Conservation (phyloP, 1,284 basidiomycete species). For the Fomitopsis palustris region DNA sequence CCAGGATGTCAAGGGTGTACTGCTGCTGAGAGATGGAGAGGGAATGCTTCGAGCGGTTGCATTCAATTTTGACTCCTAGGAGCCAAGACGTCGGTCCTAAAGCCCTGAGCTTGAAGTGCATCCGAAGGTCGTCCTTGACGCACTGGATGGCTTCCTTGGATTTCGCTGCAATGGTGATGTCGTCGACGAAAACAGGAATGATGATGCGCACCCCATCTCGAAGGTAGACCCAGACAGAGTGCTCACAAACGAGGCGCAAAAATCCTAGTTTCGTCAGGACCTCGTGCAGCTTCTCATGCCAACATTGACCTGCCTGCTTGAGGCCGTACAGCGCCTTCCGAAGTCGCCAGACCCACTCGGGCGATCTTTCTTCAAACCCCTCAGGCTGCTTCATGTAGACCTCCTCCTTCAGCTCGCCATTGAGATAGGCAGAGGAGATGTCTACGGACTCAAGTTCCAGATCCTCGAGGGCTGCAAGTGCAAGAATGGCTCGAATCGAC, state of each 20-base stretch:
- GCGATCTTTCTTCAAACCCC: constrained; percentile 25
- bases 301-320: constrained; percentile 18
- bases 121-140: too few species aligned
- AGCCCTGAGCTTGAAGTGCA: too few species aligned
- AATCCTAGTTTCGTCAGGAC: constrained; percentile 7
- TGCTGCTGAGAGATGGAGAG: too few species aligned
- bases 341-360: constrained; percentile 27
- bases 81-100: too few species aligned
- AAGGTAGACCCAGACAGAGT: constrained; percentile 10
- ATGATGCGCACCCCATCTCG: constrained; percentile 8
- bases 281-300: constrained; percentile 11
- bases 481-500: constrained; percentile 31
- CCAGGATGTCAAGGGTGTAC: too few species aligned
- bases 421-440: constrained; percentile 32
- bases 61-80: too few species aligned
- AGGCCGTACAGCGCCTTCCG: constrained; percentile 19
- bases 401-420: constrained; percentile 36
- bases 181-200: constrained; percentile 12
- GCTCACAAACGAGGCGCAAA: constrained; percentile 7
- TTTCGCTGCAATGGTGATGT: too few species aligned
- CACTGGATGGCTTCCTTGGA: too few species aligned
- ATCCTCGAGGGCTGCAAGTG: constrained; percentile 31
- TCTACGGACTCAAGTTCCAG: constrained; percentile 35
- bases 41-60: too few species aligned
- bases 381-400: constrained; percentile 36